Evolutionary conservation across 805 yeast genomes (phyloP).

Genomic region (Debaryomyces castellii): DNA sequence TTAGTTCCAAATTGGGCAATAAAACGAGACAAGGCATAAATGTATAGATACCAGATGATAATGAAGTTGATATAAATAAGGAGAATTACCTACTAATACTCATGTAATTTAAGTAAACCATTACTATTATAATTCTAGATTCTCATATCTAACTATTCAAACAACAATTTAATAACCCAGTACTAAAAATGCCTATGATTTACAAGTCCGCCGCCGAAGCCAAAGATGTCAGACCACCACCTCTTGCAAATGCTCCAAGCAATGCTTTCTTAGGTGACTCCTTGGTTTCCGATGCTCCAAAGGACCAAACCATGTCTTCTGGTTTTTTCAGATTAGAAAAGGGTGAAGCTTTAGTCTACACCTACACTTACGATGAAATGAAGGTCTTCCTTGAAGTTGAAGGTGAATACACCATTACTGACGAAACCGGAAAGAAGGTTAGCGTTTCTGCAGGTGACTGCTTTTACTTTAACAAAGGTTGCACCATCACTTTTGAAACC

Average conservation of each 20-base stretch:
- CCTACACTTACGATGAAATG: constrained; percentile 64
- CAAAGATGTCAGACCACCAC: constrained; percentile 53
- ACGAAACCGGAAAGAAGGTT: constrained; percentile 61
- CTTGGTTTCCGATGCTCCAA: constrained; percentile 59
- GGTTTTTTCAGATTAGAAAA: constrained; percentile 71
- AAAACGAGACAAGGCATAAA: not conserved
- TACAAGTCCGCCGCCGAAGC: constrained; percentile 55
- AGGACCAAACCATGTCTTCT: constrained; percentile 58
- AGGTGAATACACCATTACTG: constrained; percentile 62
- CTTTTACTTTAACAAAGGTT: constrained; percentile 65
- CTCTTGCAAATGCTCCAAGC: constrained; percentile 62
- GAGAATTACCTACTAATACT: no score
- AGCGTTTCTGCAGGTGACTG: constrained; percentile 65
- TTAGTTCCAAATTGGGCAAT: not conserved
- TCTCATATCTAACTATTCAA: not conserved
- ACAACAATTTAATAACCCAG: no score
- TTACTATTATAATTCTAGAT: not conserved
- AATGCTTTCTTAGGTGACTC: constrained; percentile 70
- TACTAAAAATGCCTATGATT: constrained; percentile 48
- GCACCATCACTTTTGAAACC: constrained; percentile 59
- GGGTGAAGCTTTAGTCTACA: constrained; percentile 69
- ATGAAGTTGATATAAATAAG: not conserved
- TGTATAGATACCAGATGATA: no score
- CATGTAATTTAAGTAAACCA: no score
- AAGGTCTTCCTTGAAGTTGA: constrained; percentile 67